Evolutionary conservation across 768 basidiomycete species (phyloP).

Genomic region (Leccinellum albellum): DNA sequence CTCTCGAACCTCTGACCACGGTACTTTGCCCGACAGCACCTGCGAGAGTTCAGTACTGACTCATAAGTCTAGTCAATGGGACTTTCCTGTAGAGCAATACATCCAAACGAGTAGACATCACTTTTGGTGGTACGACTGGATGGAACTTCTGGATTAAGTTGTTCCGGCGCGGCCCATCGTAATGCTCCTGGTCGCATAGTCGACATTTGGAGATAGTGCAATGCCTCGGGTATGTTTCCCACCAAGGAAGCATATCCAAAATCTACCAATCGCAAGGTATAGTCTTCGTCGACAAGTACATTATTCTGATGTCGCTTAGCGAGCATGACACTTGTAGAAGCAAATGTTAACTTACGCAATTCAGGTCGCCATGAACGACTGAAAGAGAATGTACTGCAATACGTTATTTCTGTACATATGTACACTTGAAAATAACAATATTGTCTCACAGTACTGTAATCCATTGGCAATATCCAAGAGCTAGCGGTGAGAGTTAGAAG

Average conservation of each 20-base stretch:
- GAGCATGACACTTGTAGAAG: not conserved
- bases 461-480: not conserved
- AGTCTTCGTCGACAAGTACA: not conserved
- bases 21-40: not conserved
- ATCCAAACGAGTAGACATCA: not conserved
- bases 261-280: not conserved
- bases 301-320: not conserved
- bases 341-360: not conserved
- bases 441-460: not conserved
- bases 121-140: not conserved
- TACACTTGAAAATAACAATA: not conserved
- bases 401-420: not conserved
- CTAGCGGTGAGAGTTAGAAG: not conserved
- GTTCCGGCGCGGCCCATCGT: not conserved
- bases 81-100: not conserved
- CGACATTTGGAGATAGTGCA: not conserved
- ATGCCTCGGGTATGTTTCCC: not conserved
- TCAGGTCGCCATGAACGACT: not conserved
- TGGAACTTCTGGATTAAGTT: not conserved
- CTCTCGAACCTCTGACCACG: not conserved
- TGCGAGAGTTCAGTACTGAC: not conserved
- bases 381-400: not conserved
- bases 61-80: not conserved
- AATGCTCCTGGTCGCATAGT: not conserved
- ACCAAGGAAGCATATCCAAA: not conserved